phyloP scores from a whole-genome alignment of 176 grass and related monocot genomes.

The Coix lacrymajobi region DNA sequence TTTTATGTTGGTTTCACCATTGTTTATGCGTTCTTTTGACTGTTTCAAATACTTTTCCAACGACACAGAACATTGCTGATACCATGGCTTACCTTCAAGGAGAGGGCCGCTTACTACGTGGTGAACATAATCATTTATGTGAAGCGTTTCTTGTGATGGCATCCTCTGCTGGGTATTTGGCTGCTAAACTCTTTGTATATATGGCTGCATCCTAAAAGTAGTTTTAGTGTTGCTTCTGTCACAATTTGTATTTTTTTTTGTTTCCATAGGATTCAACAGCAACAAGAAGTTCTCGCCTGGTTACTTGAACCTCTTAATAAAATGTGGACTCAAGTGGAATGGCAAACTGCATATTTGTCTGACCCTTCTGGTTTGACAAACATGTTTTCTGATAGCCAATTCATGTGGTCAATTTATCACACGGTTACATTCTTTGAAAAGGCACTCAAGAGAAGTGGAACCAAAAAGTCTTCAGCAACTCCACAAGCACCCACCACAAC shows the following conservation, averaged over 20 bases:
- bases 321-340: slow-evolving; percentile 77
- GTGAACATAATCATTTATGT: slow-evolving; percentile 92
- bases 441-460: slow-evolving; percentile 88
- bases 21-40: slow-evolving; percentile 11
- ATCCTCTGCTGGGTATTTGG: slow-evolving; percentile 81
- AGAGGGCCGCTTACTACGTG: slow-evolving; percentile 75
- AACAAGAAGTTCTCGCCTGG: slow-evolving; percentile 96
- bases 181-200: slow-evolving; percentile 9
- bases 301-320: slow-evolving; percentile 91
- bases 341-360: slow-evolving; percentile 94
- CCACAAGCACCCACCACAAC: slow-evolving; percentile 28
- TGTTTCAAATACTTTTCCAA: slow-evolving; percentile 18
- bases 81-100: slow-evolving; percentile 95
- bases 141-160: slow-evolving; percentile 98
- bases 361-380: slow-evolving; percentile 65
- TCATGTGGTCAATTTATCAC: slow-evolving; percentile 99
- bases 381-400: slow-evolving; percentile 63
- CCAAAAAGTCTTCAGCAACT: slow-evolving; percentile 56
- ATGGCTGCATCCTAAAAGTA: background rate
- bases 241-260: slow-evolving; percentile 18
- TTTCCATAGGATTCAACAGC: slow-evolving; percentile 77
- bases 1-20: slow-evolving; percentile 1
- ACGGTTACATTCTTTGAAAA: slow-evolving; percentile 93
- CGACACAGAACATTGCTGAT: slow-evolving; percentile 78
- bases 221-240: slow-evolving; percentile 14